Evolutionary conservation across 2,329 filamentous ascomycete genomes (phyloP), one percentile per base, ranked within the genome.

Genomic region (Verticillium klebahnii): DNA sequence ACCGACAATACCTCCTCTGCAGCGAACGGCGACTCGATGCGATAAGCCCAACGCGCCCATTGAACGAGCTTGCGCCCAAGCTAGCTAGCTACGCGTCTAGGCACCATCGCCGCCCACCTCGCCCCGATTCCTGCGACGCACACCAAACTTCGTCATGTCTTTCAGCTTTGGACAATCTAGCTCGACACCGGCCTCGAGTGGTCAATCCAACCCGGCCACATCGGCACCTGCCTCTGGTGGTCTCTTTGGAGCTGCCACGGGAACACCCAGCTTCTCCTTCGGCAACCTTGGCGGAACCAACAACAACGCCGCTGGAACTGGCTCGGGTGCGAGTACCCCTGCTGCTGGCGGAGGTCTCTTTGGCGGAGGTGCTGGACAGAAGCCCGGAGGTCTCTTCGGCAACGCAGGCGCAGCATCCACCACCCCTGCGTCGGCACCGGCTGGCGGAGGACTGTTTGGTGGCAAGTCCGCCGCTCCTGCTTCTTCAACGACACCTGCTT

Each of bases 241-340:
- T 23, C 66, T 82, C 9, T 82, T 83, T 67, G 78, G 78, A 55
- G 64, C 65, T 61, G 69, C 67, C 36, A 60, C 62, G 36, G 69
- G 70, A 50, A 65, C 73, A 29, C 67, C 78, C 29, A 63, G 66
- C 9, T 81, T 83, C 68, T 75, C 76, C 11, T 84, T 84, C 63
- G 75, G 75, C 39, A 68, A 65, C 23, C 34, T 68, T 29, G 69
- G 65, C 17, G 32, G 29, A 9, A 25, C 57, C 7, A 59, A 59
- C 39, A 59, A 59, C 39, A 59, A 59, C 39, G 52, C n/a, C 12
- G 32, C 58, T 37, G 62, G 68, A n/a, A 63, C 68, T 52, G 67
- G 64, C 40, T 71, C 68, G 56, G 69, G 58, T 61, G 65, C 71
- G 31, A 57, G 65, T 19, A 70, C 74, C 14, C 65, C 74, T 11